phyloP scores from a whole-genome alignment of 495 filamentous ascomycete genomes.

The Lasiosphaeria ovina region DNA sequence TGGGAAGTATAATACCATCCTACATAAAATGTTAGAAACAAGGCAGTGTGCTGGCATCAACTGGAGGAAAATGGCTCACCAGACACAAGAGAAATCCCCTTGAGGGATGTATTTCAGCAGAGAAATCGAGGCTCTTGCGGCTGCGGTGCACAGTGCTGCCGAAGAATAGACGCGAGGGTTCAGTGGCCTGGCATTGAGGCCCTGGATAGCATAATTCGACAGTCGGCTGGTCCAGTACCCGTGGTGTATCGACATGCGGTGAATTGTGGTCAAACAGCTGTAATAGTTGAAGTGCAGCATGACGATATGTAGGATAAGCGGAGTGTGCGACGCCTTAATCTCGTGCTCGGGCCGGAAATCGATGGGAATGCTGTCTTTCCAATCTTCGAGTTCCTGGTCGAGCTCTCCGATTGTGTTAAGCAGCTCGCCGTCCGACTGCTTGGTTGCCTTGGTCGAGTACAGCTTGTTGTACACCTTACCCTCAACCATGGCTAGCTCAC shows the following conservation, averaged over 20 bases:
- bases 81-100: conserved; percentile 91
- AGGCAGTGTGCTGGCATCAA: background rate
- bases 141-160: conserved; percentile 85
- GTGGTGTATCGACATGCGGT: conserved; percentile 97
- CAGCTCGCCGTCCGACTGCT: conserved; percentile 88
- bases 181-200: conserved; percentile 81
- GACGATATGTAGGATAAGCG: conserved; percentile 86
- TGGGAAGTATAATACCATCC: conserved; percentile 96
- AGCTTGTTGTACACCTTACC: conserved; percentile 91
- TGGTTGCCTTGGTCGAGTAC: conserved; percentile 89
- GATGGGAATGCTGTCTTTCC: conserved; percentile 92
- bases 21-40: conserved; percentile 36
- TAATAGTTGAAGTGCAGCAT: conserved; percentile 96
- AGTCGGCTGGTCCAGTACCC: conserved; percentile 96
- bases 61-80: conserved; percentile 56
- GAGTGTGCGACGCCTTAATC: conserved; percentile 85
- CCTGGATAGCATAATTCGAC: conserved; percentile 92
- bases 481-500: conserved; percentile 85
- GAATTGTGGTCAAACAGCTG: conserved; percentile 95
- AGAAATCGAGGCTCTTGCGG: conserved; percentile 88
- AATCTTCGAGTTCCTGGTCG: conserved; percentile 87
- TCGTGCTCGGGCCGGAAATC: conserved; percentile 95
- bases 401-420: conserved; percentile 95
- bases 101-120: conserved; percentile 94
- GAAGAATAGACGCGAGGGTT: conserved; percentile 96